phyloP scores from a whole-genome alignment of 164 flowering plant species.

The Berberis vulgaris region DNA sequence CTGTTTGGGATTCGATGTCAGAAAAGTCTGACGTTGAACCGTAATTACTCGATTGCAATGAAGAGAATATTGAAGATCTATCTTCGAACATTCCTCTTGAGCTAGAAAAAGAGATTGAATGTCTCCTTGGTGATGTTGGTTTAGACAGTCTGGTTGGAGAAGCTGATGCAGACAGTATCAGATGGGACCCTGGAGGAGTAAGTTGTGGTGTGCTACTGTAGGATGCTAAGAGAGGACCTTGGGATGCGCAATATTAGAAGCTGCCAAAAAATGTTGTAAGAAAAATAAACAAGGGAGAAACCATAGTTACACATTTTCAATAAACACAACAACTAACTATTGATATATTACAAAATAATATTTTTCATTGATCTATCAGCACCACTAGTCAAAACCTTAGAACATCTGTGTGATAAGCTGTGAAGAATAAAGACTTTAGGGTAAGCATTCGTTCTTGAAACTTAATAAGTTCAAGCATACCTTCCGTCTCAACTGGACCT shows the following conservation, averaged over 20 bases:
- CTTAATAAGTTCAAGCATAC: conserved; percentile 21
- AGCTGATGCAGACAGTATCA: conserved; percentile 46
- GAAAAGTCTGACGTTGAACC: conserved; percentile 40
- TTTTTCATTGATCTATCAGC: no score
- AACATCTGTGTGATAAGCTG: not conserved
- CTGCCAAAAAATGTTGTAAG: conserved; percentile 23
- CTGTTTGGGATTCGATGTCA: conserved; percentile 51
- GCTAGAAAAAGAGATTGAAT: conserved; percentile 68
- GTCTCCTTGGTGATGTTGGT: conserved; percentile 64
- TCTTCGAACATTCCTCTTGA: conserved; percentile 62
- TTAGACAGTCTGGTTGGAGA: conserved; percentile 59
- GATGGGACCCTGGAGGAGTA: conserved; percentile 88
- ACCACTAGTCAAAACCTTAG: no score
- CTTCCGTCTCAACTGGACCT: conserved; percentile 32
- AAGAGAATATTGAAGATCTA: conserved; percentile 47
- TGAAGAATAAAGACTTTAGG: no score
- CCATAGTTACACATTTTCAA: not conserved
- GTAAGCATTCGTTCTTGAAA: not conserved
- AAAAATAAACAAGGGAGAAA: not conserved
- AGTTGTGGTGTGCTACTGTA: conserved; percentile 64
- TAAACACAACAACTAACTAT: no score
- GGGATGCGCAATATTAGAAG: conserved; percentile 44
- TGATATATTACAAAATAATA: no score
- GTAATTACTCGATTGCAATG: conserved; percentile 40
- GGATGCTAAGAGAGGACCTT: conserved; percentile 52